These are phyloP conservation scores for Deinandra increscens DNA, from an alignment of 129 eudicot genomes.

Conservation along the genomic window DNA sequence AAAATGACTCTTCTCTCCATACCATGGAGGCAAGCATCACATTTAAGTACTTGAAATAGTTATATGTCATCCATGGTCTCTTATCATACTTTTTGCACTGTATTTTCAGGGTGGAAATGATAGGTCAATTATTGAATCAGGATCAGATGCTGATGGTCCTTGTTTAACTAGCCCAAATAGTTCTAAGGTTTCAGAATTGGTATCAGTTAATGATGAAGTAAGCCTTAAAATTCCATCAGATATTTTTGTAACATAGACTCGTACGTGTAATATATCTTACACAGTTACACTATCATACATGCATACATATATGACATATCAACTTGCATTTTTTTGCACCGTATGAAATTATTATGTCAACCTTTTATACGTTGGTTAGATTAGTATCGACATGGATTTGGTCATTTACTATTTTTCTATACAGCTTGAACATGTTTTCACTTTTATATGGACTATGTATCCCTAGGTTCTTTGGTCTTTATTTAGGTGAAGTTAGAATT, in stretches of 20 bases:
- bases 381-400: not conserved
- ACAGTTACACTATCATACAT: not conserved
- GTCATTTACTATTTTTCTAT: not conserved
- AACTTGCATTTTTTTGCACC: not conserved
- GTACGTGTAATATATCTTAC: not conserved
- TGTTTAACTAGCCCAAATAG: constrained; percentile 45
- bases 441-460: not conserved
- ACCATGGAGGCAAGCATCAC: constrained; percentile 46
- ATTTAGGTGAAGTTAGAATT: not conserved
- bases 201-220: constrained; percentile 52
- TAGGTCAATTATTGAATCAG: constrained; percentile 44
- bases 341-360: not conserved
- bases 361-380: not conserved
- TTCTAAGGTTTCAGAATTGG: constrained; percentile 33
- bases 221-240: constrained; percentile 23
- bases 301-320: not conserved
- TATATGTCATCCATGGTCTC: not conserved
- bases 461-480: not conserved
- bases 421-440: not conserved
- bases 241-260: not conserved
- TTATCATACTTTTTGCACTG: constrained; percentile 16
- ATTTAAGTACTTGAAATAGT: not conserved
- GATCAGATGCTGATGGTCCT: constrained; percentile 52
- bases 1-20: constrained; percentile 39
- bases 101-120: constrained; percentile 55